Percentiles rank a stretch among this genome's conserved stretches.
phyloP scores from a whole-genome alignment of 1,284 basidiomycete species.

The Fomes fomentarius region DNA sequence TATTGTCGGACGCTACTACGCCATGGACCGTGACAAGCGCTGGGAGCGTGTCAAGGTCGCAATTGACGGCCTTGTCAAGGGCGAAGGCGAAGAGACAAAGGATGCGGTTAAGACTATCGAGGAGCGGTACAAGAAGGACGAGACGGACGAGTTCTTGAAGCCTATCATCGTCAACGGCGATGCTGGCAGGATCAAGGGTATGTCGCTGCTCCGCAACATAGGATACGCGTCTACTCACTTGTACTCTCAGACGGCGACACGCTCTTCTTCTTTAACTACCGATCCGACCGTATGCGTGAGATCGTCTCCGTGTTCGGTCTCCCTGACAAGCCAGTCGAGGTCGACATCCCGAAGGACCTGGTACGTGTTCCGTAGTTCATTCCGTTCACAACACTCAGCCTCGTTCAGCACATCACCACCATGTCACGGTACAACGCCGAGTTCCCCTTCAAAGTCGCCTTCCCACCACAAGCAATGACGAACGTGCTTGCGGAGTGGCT shows the following conservation, averaged over 20 bases:
- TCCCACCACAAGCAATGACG: constrained; percentile 88
- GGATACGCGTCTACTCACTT: neutral
- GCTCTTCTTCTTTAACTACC: constrained; percentile 94
- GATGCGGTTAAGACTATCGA: constrained; percentile 72
- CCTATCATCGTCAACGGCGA: constrained; percentile 86
- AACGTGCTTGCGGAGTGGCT: constrained; percentile 93
- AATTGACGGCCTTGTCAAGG: constrained; percentile 79
- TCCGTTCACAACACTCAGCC: constrained; percentile 1
- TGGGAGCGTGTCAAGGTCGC: constrained; percentile 92
- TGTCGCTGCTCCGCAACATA: neutral
- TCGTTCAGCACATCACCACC: constrained; percentile 75
- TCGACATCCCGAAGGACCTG: constrained; percentile 81
- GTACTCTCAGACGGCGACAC: constrained; percentile 63
- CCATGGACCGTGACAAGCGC: constrained; percentile 94
- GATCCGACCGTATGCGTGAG: constrained; percentile 93
- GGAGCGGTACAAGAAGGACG: constrained; percentile 75
- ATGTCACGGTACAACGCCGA: constrained; percentile 94
- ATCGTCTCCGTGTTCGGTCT: constrained; percentile 80
- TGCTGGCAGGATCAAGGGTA: constrained; percentile 81
- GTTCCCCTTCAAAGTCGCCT: constrained; percentile 86
- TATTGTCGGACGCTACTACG: constrained; percentile 88
- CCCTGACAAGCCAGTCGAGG: constrained; percentile 82
- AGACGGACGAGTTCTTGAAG: constrained; percentile 93
- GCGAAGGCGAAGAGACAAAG: constrained; percentile 67
- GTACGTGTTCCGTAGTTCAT: constrained; percentile 41